Percentiles rank a stretch among this genome's conserved stretches.
phyloP scores from a whole-genome alignment of 805 yeast species.

The Ogataea pignaliae region DNA sequence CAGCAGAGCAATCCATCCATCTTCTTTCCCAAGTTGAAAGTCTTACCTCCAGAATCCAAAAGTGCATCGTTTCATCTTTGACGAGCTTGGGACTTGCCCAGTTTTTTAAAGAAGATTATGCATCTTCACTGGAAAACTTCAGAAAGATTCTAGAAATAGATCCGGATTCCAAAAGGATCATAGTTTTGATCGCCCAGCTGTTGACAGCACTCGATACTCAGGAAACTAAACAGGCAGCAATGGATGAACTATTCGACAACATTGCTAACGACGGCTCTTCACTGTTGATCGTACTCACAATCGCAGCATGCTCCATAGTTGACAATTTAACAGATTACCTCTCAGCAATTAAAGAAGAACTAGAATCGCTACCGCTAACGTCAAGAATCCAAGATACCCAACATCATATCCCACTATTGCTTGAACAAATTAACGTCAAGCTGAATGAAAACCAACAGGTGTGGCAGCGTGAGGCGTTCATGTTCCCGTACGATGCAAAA shows the following conservation, averaged over 20 bases:
- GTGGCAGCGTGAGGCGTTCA: slow-evolving; percentile 69
- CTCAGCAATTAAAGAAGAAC: slow-evolving; percentile 60
- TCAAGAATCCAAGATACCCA: slow-evolving; percentile 45
- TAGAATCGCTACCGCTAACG: slow-evolving; percentile 44
- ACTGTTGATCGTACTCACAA: slow-evolving; percentile 58
- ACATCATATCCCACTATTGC: slow-evolving; percentile 54
- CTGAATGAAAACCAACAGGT: slow-evolving; percentile 28
- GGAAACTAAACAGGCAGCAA: slow-evolving; percentile 78
- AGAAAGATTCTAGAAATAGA: slow-evolving; percentile 54
- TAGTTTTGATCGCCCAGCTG: slow-evolving; percentile 72
- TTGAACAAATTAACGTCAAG: slow-evolving; percentile 46
- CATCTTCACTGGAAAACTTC: slow-evolving; percentile 63
- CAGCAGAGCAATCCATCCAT: slow-evolving; percentile 52
- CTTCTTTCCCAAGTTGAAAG: slow-evolving; percentile 39
- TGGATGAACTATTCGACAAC: slow-evolving; percentile 71
- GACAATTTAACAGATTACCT: slow-evolving; percentile 57
- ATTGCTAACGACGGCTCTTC: slow-evolving; percentile 65
- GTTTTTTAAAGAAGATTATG: slow-evolving; percentile 61
- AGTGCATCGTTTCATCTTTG: slow-evolving; percentile 49
- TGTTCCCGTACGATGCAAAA: slow-evolving; percentile 65
- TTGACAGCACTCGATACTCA: slow-evolving; percentile 69
- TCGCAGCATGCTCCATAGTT: slow-evolving; percentile 75
- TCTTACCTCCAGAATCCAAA: slow-evolving; percentile 28
- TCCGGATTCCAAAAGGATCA: slow-evolving; percentile 59
- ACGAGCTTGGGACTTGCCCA: slow-evolving; percentile 68